Evolutionary conservation across 495 filamentous ascomycete species (phyloP), one percentile per base, ranked within the genome.

Genomic region (Penicillium chermesinum): DNA sequence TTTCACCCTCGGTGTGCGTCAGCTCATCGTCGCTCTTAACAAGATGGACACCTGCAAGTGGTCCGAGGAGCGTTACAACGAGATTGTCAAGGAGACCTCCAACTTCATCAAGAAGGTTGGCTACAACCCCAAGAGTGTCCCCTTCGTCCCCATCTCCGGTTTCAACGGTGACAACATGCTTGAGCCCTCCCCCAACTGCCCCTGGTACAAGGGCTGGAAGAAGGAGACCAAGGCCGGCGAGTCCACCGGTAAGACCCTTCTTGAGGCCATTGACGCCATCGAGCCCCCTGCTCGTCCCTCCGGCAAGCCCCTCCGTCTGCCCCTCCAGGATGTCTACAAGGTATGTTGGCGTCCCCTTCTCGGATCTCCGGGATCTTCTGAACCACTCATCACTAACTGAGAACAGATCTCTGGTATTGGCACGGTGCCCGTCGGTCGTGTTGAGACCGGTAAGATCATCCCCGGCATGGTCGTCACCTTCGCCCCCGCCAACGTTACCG

Each of bases 101-200:
- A 88, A 85, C 84, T 98, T 98, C 83, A 98, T 98, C 87, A 98
- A 97, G 91, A 98, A 98, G 89, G 93, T 98, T 74, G 93, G 93
- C 75, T 98, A 89, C 88, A 96, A 96, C 86, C 93, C 93, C 76
- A 96, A 96, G 87, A 69, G 73, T 59, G 90, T 96, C 73, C 84
- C 93, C 54, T 98, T 98, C 82, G 93, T 98, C 69, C 93, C 93
- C 63, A 96, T 98, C 87, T 97, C 93, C 63, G 93, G 93, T 68
- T 98, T 98, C 88, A 87, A 98, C 84, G 93, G 93, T 60, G 93
- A 98, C 84, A 98, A 98, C 87, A 98, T 98, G 93, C 87, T 98
- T 58, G 88, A 91, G 58, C 43, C 64, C 63, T 96, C 91, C 72
- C 14, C 72, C 80, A 96, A 96, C 86, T 93, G 87, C 85, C 88